These are phyloP conservation scores for Penicillium hordei DNA, from an alignment of 2,329 filamentous ascomycete species.

Conservation along the genomic window DNA sequence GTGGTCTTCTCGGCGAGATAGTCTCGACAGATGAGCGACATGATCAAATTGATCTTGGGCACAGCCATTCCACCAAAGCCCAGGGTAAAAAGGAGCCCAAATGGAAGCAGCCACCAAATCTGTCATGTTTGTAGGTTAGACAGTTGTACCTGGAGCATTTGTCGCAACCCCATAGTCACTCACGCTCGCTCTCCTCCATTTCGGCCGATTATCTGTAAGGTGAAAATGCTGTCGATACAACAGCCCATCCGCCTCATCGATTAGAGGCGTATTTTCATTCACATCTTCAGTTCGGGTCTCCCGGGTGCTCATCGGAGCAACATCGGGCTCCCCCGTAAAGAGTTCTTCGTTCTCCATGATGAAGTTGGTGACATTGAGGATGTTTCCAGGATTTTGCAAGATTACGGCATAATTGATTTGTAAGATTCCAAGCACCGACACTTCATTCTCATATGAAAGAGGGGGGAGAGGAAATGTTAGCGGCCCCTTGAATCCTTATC, in stretches of 20 bases:
- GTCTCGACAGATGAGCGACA: slow-evolving; percentile 77
- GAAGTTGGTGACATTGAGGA: background rate
- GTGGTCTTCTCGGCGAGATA: slow-evolving; percentile 71
- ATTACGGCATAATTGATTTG: slow-evolving; percentile 4
- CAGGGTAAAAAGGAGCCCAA: slow-evolving; percentile 77
- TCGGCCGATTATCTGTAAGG: slow-evolving; percentile 29
- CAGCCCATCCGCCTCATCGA: background rate
- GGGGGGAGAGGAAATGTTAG: background rate
- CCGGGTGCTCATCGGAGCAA: slow-evolving; percentile 26
- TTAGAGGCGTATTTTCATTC: slow-evolving; percentile 1
- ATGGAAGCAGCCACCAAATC: slow-evolving; percentile 80
- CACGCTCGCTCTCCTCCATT: slow-evolving; percentile 55
- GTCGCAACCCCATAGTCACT: slow-evolving; percentile 19
- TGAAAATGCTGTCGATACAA: background rate
- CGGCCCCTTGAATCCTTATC: slow-evolving; percentile 1
- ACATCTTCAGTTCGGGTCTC: slow-evolving; percentile 6
- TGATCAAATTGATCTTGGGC: slow-evolving; percentile 82
- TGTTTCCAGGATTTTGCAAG: background rate
- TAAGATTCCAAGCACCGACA: background rate
- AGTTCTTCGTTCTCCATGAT: slow-evolving; percentile 38
- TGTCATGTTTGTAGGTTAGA: slow-evolving; percentile 33
- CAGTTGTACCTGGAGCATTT: slow-evolving; percentile 3
- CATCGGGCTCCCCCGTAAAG: slow-evolving; percentile 34
- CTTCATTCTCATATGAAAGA: background rate
- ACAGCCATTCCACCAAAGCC: slow-evolving; percentile 85